Evolutionary conservation across 2,329 filamentous ascomycete genomes (phyloP).

Genomic region (Colletotrichum theobromicola): DNA sequence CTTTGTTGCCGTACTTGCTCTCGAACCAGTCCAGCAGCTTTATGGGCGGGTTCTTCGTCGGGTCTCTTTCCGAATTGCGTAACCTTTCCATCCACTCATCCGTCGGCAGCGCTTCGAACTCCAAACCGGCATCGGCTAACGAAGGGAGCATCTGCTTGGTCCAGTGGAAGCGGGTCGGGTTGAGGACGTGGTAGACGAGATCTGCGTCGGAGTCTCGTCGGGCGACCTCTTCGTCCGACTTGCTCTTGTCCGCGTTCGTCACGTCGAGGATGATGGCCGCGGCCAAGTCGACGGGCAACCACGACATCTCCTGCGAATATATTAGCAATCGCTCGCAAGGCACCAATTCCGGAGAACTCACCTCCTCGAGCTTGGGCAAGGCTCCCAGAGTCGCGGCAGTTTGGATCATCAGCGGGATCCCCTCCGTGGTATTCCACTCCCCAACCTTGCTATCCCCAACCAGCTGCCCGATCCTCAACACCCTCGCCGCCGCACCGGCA

Average conservation of each 20-base stretch:
- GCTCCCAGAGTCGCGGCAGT: conserved; percentile 47
- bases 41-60: conserved; percentile 57
- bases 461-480: conserved; percentile 49
- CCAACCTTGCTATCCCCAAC: conserved; percentile 42
- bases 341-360: conserved; percentile 29
- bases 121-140: conserved; percentile 45
- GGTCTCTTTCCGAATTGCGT: conserved; percentile 46
- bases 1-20: conserved; percentile 3
- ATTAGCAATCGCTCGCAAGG: neutral
- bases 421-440: conserved; percentile 54
- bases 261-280: conserved; percentile 35
- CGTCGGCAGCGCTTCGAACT: conserved; percentile 42
- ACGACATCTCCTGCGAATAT: conserved; percentile 17
- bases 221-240: neutral
- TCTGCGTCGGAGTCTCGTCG: conserved; percentile 22
- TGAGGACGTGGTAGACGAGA: conserved; percentile 56
- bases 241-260: conserved; percentile 23
- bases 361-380: conserved; percentile 45
- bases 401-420: conserved; percentile 53
- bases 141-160: conserved; percentile 56
- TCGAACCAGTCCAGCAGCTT: conserved; percentile 58
- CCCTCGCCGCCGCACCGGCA: conserved; percentile 12
- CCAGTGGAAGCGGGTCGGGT: conserved; percentile 53
- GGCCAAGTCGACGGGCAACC: conserved; percentile 41
- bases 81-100: neutral